Evolutionary conservation across 1,284 basidiomycete species (phyloP).

Genomic region (Leccinum solheimii): DNA sequence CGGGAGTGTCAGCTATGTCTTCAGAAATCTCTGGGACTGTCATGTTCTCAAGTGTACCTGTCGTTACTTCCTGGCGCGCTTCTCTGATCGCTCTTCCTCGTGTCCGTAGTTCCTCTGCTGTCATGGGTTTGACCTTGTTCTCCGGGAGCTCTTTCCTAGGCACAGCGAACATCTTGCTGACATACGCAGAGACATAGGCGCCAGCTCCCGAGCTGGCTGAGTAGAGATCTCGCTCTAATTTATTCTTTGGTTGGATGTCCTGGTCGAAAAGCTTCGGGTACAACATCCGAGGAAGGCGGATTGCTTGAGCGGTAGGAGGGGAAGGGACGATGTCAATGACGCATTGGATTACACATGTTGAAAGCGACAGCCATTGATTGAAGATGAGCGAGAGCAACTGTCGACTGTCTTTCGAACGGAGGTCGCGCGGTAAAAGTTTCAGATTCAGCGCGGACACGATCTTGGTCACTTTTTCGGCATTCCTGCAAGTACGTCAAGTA

Average conservation of each 20-base stretch:
- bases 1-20: slow-evolving; percentile 15
- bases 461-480: slow-evolving; percentile 86
- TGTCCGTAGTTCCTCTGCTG: slow-evolving; percentile 85
- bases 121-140: slow-evolving; percentile 74
- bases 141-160: slow-evolving; percentile 80
- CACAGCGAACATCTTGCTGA: slow-evolving; percentile 99
- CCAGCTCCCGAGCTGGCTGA: slow-evolving; percentile 61
- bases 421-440: slow-evolving; percentile 85
- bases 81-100: slow-evolving; percentile 67
- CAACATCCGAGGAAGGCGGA: slow-evolving; percentile 90
- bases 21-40: slow-evolving; percentile 23
- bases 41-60: slow-evolving; percentile 29
- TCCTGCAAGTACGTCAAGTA: slow-evolving; percentile 65
- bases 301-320: slow-evolving; percentile 80
- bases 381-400: slow-evolving; percentile 86
- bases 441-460: slow-evolving; percentile 85
- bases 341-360: slow-evolving; percentile 90
- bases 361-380: slow-evolving; percentile 95
- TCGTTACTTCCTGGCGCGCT: slow-evolving; percentile 39
- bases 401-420: slow-evolving; percentile 89
- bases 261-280: slow-evolving; percentile 74
- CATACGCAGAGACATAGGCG: slow-evolving; percentile 79
- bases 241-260: slow-evolving; percentile 64
- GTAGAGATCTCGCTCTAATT: slow-evolving; percentile 83
- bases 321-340: slow-evolving; percentile 92